Evolutionary conservation across 2,329 filamentous ascomycete species (phyloP), one percentile per base, ranked within the genome.

Genomic region (Teratosphaeriaceae sp.): DNA sequence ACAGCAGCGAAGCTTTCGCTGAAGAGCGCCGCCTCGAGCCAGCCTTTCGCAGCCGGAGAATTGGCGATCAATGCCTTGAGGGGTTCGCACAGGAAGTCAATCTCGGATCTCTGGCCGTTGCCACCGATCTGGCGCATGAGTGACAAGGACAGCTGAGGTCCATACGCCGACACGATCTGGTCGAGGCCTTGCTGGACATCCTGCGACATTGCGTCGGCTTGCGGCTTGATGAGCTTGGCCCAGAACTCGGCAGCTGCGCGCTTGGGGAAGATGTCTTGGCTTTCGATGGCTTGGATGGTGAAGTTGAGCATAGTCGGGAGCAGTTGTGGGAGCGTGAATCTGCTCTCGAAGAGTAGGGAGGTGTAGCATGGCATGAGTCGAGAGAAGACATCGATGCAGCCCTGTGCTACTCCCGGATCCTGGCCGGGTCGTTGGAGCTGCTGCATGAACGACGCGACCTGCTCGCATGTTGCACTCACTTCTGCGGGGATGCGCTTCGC

Each of bases 221-320:
- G 73, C 56, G 19, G 68, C 50, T 56, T 60, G 18, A 70, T 64
- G 22, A 68, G 61, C 57, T 72, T 52, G 65, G 84, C 80, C 85
- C 87, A 92, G 48, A 94, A 85, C 21, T 84, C 79, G 7, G 81
- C 78, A 1, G 86, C 78, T 2, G 84, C 78, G 22, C 76, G 76
- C 64, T 92, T 94, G 0, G 85, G 84, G 8, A 94, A 67, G 0
- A 84, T 80, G 46, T 92, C 86, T 22, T 74, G 78, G 11, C 82
- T 82, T 33, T 81, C 75, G 5, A 94, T 66, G 6, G 85, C 80
- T 53, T 78, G 75, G 11, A 92, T 67, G 0, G 80, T 76, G 55
- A 90, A 89, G 41, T 81, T 66, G 55, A 94, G 84, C 47, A 88
- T 75, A 52, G 74, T 78, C 45, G 84, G 79, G 1, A 84, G 70